A percentile compares a stretch with the other conserved stretches of the same genome.
Evolutionary conservation across 2,329 filamentous ascomycete species (phyloP).

Genomic region (Colletotrichum sp.): DNA sequence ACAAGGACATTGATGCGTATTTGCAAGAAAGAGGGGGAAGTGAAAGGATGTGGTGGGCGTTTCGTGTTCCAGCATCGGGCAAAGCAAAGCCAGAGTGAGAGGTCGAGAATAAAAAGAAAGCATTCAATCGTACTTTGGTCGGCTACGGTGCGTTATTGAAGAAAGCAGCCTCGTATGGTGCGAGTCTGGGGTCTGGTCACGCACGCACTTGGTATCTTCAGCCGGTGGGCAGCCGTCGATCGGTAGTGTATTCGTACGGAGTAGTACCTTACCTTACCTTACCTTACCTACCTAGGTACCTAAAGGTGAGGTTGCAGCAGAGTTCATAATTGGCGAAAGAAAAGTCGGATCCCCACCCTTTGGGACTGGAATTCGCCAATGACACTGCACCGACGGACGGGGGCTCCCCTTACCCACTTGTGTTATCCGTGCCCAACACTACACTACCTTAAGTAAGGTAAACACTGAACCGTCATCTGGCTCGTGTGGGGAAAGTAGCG

Average conservation of each 20-base stretch:
- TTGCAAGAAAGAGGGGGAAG: neutral
- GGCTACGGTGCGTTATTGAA: neutral
- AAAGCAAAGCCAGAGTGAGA: neutral
- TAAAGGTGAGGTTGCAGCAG: slow-evolving; percentile 11
- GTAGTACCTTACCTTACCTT: neutral
- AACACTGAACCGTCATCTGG: neutral
- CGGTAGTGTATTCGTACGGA: neutral
- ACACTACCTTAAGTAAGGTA: too few species aligned
- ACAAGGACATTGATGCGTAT: neutral
- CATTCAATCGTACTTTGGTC: neutral
- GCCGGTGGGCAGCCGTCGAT: neutral
- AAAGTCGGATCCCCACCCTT: too few species aligned
- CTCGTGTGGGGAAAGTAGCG: slow-evolving; percentile 4
- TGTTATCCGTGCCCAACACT: too few species aligned
- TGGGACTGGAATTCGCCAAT: too few species aligned
- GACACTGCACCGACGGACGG: too few species aligned
- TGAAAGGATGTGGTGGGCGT: neutral
- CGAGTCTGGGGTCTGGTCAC: neutral
- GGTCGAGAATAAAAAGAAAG: neutral
- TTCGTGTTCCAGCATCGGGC: neutral
- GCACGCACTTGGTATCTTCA: neutral
- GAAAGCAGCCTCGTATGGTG: neutral
- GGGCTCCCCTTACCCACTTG: neutral
- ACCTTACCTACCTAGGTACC: too few species aligned
- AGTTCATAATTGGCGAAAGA: neutral